A percentile compares a stretch with the other conserved stretches of the same genome.
Evolutionary conservation across 2,329 filamentous ascomycete genomes (phyloP).

Genomic region (Orbilia javanica): DNA sequence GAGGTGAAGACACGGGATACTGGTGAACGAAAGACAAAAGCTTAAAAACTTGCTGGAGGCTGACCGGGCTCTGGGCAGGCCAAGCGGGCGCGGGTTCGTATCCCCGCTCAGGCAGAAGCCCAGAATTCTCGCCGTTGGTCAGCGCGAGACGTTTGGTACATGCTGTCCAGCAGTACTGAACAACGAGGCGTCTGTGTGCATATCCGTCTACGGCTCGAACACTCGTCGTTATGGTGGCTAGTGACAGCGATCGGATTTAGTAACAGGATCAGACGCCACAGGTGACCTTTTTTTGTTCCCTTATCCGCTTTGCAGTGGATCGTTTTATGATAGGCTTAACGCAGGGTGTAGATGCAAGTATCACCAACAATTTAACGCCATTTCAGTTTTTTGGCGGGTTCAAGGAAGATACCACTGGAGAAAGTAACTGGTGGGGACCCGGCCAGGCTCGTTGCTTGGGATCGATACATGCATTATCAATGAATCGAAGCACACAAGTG

Average conservation of each 20-base stretch:
- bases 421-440: neutral
- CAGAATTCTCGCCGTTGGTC: neutral
- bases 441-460: neutral
- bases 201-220: neutral
- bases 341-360: neutral
- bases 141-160: neutral
- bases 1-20: slow-evolving; percentile 3
- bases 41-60: neutral
- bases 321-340: slow-evolving; percentile 14
- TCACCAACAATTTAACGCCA: slow-evolving; percentile 7
- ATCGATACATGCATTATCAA: slow-evolving; percentile 14
- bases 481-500: neutral
- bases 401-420: slow-evolving; percentile 16
- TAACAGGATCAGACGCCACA: neutral
- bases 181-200: neutral
- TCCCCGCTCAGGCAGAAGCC: slow-evolving; percentile 16
- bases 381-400: slow-evolving; percentile 31
- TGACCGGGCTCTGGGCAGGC: neutral
- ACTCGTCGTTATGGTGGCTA: slow-evolving; percentile 2
- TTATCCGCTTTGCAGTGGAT: slow-evolving; percentile 28
- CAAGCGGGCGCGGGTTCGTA: slow-evolving; percentile 6
- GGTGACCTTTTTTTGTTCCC: neutral
- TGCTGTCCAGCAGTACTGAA: neutral
- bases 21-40: neutral
- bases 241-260: neutral